A percentile compares a stretch with the other conserved stretches of the same genome.
Evolutionary conservation across 2,329 filamentous ascomycete genomes (phyloP).

Genomic region (Thielaviopsis punctulata): DNA sequence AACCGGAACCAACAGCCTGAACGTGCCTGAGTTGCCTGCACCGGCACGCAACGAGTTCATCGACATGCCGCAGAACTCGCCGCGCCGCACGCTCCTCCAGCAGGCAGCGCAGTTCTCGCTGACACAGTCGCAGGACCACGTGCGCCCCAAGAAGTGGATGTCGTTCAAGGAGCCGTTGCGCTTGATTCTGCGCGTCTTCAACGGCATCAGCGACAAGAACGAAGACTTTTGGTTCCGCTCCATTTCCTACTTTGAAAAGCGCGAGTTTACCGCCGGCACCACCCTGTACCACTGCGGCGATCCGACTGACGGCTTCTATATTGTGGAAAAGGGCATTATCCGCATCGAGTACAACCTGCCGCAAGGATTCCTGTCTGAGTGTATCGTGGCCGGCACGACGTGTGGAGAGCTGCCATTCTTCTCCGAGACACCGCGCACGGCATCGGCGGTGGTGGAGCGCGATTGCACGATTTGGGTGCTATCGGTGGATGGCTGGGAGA

Average conservation of each 20-base stretch:
- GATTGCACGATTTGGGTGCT: conserved; percentile 74
- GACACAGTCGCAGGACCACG: conserved; percentile 40
- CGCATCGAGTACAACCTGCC: conserved; percentile 81
- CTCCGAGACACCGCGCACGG: conserved; percentile 71
- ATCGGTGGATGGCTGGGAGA: conserved; percentile 52
- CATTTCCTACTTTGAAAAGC: conserved; percentile 55
- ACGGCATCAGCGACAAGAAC: conserved; percentile 66
- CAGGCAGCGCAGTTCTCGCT: conserved; percentile 46
- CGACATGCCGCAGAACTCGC: conserved; percentile 49
- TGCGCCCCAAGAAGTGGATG: conserved; percentile 58
- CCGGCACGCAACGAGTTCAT: conserved; percentile 7
- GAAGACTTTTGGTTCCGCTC: conserved; percentile 92
- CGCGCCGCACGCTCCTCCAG: conserved; percentile 59
- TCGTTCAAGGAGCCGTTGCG: conserved; percentile 79
- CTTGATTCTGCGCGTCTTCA: conserved; percentile 89
- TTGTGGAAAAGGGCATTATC: conserved; percentile 77
- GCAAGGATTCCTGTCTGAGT: conserved; percentile 76
- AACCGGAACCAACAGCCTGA: conserved; percentile 26
- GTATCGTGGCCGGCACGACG: conserved; percentile 84
- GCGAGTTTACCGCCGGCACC: conserved; percentile 49
- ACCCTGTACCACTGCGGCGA: conserved; percentile 68
- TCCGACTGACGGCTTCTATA: conserved; percentile 65
- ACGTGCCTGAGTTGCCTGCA: conserved; percentile 26
- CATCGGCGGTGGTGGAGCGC: conserved; percentile 67
- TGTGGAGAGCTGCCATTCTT: conserved; percentile 96